phyloP scores from a whole-genome alignment of 2,329 filamentous ascomycete species.

The Aspergillus sp. region DNA sequence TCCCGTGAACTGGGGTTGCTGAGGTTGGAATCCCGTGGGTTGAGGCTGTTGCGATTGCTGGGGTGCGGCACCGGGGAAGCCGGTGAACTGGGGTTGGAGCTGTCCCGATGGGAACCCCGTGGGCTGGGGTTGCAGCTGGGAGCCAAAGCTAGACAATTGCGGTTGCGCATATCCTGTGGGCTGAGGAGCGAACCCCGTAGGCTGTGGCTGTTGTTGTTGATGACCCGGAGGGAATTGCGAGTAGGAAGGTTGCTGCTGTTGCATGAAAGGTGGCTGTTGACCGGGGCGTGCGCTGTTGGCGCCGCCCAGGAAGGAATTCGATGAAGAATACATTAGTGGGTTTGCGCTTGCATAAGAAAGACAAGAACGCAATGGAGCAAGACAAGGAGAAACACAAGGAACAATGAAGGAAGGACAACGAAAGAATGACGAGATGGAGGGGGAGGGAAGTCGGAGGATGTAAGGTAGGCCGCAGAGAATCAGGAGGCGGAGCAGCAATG shows the following conservation, averaged over 20 bases:
- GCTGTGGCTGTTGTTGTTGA: constrained; percentile 48
- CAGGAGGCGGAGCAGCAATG: neutral
- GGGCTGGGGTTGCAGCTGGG: constrained; percentile 63
- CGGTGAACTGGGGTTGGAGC: constrained; percentile 48
- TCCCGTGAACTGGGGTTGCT: constrained; percentile 62
- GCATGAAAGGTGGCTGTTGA: constrained; percentile 57
- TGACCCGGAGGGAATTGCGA: constrained; percentile 40
- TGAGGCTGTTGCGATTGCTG: constrained; percentile 47
- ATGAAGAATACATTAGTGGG: constrained; percentile 78
- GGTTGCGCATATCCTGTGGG: constrained; percentile 53
- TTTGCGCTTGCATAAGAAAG: constrained; percentile 25
- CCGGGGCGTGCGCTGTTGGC: constrained; percentile 72
- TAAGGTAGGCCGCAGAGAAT: neutral
- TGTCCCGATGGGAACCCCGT: constrained; percentile 61
- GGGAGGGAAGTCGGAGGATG: neutral
- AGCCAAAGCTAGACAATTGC: constrained; percentile 54
- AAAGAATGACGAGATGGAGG: neutral
- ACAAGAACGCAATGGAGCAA: constrained; percentile 6
- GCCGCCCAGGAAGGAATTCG: constrained; percentile 81
- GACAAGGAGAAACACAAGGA: constrained; percentile 11
- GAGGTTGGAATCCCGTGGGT: constrained; percentile 38
- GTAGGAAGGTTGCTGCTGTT: constrained; percentile 51
- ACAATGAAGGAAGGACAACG: neutral
- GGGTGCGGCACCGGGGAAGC: constrained; percentile 42
- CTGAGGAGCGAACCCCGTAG: constrained; percentile 55